phyloP scores from a whole-genome alignment of 306 rosid species.

The Begonia fuchsioides region DNA sequence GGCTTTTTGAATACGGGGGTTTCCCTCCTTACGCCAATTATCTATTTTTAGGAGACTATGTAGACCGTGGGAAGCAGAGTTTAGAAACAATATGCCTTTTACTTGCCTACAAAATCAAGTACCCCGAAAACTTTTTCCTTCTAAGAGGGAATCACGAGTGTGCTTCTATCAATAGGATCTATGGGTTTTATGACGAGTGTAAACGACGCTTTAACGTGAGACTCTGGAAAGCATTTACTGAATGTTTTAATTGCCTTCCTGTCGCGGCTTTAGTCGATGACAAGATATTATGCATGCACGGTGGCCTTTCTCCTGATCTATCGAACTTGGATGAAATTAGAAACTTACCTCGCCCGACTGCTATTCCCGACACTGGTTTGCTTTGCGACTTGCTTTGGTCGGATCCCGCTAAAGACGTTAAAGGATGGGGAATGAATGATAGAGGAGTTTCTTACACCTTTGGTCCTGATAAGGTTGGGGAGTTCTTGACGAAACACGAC shows the following conservation, averaged over 20 bases:
- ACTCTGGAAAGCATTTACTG: slow-evolving; percentile 86
- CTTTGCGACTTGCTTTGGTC: slow-evolving; percentile 98
- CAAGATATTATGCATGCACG: slow-evolving; percentile 92
- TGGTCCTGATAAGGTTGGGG: slow-evolving; percentile 82
- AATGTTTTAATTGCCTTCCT: slow-evolving; percentile 78
- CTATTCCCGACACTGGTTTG: slow-evolving; percentile 73
- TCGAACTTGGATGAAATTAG: slow-evolving; percentile 65
- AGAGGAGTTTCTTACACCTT: slow-evolving; percentile 89
- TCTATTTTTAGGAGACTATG: slow-evolving; percentile 87
- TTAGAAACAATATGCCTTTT: slow-evolving; percentile 85
- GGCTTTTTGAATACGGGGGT: slow-evolving; percentile 89
- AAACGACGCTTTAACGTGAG: slow-evolving; percentile 89
- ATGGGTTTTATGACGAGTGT: slow-evolving; percentile 91
- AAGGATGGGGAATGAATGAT: slow-evolving; percentile 97
- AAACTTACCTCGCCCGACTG: slow-evolving; percentile 56
- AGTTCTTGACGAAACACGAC: slow-evolving; percentile 60
- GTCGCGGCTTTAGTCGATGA: slow-evolving; percentile 88
- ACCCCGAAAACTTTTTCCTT: slow-evolving; percentile 82
- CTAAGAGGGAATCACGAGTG: slow-evolving; percentile 91
- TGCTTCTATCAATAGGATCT: slow-evolving; percentile 81
- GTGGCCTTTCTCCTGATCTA: slow-evolving; percentile 91
- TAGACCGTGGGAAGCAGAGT: slow-evolving; percentile 91
- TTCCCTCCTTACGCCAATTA: slow-evolving; percentile 76
- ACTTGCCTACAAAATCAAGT: slow-evolving; percentile 83
- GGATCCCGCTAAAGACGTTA: slow-evolving; percentile 76